Base-by-base conservation (phyloP, 2,329 filamentous ascomycete species). In the Triangularia verruculosa region DNA sequence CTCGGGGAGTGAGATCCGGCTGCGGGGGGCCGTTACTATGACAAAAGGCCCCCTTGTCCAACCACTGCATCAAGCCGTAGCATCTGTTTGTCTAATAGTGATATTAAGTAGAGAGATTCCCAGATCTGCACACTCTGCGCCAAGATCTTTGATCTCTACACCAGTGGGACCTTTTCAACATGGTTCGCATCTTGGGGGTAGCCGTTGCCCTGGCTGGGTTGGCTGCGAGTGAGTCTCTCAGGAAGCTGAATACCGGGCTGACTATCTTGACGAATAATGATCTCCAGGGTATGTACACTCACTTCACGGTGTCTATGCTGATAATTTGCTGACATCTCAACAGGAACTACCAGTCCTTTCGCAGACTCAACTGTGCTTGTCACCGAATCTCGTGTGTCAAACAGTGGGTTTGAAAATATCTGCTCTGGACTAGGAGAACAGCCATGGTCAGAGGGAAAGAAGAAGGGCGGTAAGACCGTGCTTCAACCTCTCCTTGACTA, bases 261-360 rank as follows among this genome's bases (percentile, higher is more conserved):
- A 76, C 74, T 5, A 70, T 80, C 25, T 63, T 79, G 25, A 71
- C 77, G 53, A 73, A 78, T 64, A 80, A 79, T 69, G 77, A 80
- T 58, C 74, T 80, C 32, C 72, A 74, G 70, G 78, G 77, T 76
- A 66, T 43, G 68, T 59, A 20, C 13, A 43, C 12, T 13, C 27
- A 27, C 15, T 51, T 25, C 22, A 25, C 27, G 6, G 13, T 11
- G 34, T 20, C 13, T 47, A 17, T 47, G 39, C 9, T 47, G 3
- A 47, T 47, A 1, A 20, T 47, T 11, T 2, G 20, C 39, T 52
- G 17, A 28, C 11, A 15, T 30, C 9, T 53, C 2, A 24, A 52
- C 24, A 80, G 78, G 77, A n/a, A 27, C 67, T 15, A 63, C 53
- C 28, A 77, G 74, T 39, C 70, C 74, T 3, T 66, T 69, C 8